phyloP scores from a whole-genome alignment of 805 yeast species.

The Hyphopichia homilentoma region DNA sequence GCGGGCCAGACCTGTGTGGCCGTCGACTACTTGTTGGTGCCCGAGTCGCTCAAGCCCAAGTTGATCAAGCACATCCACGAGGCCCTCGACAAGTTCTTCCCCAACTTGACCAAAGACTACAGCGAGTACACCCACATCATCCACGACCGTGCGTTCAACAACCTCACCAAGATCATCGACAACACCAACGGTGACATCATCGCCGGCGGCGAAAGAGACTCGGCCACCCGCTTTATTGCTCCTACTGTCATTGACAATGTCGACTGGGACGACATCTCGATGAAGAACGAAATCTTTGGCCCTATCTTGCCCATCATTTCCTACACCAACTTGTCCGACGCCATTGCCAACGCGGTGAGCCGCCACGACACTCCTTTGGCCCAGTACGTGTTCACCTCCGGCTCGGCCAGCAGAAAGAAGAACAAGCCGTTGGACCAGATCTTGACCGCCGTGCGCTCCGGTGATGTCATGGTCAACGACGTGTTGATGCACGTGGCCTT shows the following conservation, averaged over 20 bases:
- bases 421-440: slow-evolving; percentile 42
- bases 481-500: slow-evolving; percentile 67
- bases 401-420: slow-evolving; percentile 42
- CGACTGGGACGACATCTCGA: slow-evolving; percentile 60
- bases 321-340: slow-evolving; percentile 43
- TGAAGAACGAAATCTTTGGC: slow-evolving; percentile 79
- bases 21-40: slow-evolving; percentile 78
- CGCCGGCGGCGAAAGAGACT: slow-evolving; percentile 42
- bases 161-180: slow-evolving; percentile 41
- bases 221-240: slow-evolving; percentile 46
- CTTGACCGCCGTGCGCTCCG: slow-evolving; percentile 58
- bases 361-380: slow-evolving; percentile 79
- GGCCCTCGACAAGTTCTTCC: slow-evolving; percentile 44
- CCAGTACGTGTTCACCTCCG: slow-evolving; percentile 58
- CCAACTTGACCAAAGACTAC: slow-evolving; percentile 23
- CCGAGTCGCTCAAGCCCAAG: slow-evolving; percentile 50
- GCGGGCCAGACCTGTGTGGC: slow-evolving; percentile 92
- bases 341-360: slow-evolving; percentile 39
- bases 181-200: slow-evolving; percentile 51
- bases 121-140: slow-evolving; percentile 56
- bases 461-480: slow-evolving; percentile 70
- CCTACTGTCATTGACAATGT: slow-evolving; percentile 75
- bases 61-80: slow-evolving; percentile 41
- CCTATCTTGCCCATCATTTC: slow-evolving; percentile 77
- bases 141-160: slow-evolving; percentile 49